Percentiles rank a stretch among this genome's conserved stretches.
These are phyloP conservation scores for Fusarium sacchari DNA, from an alignment of 2,329 filamentous ascomycete genomes.

Conservation along the genomic window DNA sequence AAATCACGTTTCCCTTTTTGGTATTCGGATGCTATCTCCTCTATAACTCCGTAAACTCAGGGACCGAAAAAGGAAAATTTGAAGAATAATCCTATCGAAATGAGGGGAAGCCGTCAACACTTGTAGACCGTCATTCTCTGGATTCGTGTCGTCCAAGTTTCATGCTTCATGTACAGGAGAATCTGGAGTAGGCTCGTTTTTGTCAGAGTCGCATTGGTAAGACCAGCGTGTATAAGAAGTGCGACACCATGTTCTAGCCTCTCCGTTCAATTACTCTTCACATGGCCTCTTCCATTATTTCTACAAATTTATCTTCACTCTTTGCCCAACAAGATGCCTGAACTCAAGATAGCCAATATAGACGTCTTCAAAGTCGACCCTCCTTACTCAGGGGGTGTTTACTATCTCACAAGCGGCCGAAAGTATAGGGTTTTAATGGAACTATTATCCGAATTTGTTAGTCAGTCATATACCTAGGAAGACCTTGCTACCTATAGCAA, in stretches of 20 bases:
- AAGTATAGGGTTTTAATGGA: conserved; percentile 28
- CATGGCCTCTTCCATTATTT: background rate
- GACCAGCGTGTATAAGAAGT: background rate
- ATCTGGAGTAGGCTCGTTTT: background rate
- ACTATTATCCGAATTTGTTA: conserved; percentile 36
- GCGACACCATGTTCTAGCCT: too few relatives aligned
- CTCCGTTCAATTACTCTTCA: background rate
- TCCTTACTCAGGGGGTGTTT: conserved; percentile 27
- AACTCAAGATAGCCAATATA: conserved; percentile 32
- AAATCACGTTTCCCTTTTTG: background rate
- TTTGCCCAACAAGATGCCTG: conserved; percentile 35
- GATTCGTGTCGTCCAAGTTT: background rate
- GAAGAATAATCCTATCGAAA: background rate
- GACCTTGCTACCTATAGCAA: too few relatives aligned
- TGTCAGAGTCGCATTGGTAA: background rate
- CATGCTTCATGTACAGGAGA: background rate
- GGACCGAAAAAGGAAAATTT: background rate
- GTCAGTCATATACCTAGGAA: too few relatives aligned
- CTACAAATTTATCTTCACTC: background rate
- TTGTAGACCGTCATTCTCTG: background rate
- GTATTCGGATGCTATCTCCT: background rate
- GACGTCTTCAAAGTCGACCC: conserved; percentile 30
- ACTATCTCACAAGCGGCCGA: conserved; percentile 26
- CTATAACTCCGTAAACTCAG: background rate
- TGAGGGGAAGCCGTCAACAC: background rate